Conservation (phyloP, 1,284 basidiomycete species). For the Sutorius eximius region DNA sequence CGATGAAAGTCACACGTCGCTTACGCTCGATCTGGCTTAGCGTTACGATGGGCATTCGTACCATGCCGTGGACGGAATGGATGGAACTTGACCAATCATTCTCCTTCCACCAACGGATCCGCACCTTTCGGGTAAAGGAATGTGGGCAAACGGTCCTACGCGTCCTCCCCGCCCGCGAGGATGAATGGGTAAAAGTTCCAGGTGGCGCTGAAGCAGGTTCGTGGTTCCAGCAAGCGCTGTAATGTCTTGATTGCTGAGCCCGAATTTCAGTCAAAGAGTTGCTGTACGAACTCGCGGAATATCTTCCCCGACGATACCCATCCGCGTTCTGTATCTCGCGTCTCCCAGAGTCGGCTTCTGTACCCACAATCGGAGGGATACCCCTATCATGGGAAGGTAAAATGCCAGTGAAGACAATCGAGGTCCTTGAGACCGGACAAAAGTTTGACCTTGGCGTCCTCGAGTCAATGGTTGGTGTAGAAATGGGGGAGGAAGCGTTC, state of each 20-base stretch:
- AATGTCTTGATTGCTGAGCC: not conserved
- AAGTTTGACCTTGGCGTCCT: conserved; percentile 49
- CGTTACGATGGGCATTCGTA: conserved; percentile 70
- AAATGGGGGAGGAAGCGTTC: conserved; percentile 56
- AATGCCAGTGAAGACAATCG: conserved; percentile 53
- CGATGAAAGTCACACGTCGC: not conserved
- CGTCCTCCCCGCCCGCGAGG: conserved; percentile 43
- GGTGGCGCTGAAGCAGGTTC: conserved; percentile 56
- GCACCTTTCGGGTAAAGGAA: conserved; percentile 50
- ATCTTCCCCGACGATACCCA: conserved; percentile 63
- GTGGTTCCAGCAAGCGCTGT: conserved; percentile 8
- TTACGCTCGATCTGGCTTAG: conserved; percentile 33
- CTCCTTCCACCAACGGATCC: conserved; percentile 52
- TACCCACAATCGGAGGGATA: conserved; percentile 38
- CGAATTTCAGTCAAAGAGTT: conserved; percentile 55
- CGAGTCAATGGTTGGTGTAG: conserved; percentile 32
- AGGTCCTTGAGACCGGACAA: conserved; percentile 48
- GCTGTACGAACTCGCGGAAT: conserved; percentile 65
- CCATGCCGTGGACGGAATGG: conserved; percentile 69
- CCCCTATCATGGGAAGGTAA: conserved; percentile 49
- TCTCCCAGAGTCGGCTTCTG: conserved; percentile 26
- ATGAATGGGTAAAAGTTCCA: conserved; percentile 47
- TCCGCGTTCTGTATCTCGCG: conserved; percentile 53
- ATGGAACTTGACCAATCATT: conserved; percentile 66
- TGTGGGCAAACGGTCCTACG: conserved; percentile 49